Evolutionary conservation across 495 filamentous ascomycete species (phyloP), one percentile per base, ranked within the genome.

Genomic region (Xylaria grammica): DNA sequence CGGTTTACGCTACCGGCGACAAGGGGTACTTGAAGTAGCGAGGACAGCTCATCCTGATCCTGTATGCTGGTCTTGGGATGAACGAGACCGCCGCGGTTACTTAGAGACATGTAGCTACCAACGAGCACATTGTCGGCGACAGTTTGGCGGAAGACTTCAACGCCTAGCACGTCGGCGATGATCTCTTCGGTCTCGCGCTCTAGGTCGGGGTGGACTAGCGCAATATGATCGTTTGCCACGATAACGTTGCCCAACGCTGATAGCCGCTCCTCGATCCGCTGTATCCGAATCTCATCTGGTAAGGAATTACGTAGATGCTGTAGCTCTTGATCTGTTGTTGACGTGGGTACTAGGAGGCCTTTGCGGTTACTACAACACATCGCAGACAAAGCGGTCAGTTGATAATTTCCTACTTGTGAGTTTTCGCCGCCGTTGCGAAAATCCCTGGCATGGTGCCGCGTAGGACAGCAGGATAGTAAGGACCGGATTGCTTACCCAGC

Each of bases 81-180:
- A 40, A 99, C 96, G 67, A 99, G 88, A 3, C 96, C 96, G 71
- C 95, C 95, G 75, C 94, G 93, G 82, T 99, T 99, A 69, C 90
- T 94, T 59, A 99, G 86, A 51, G 91, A 84, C 91, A 97, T 98
- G 83, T 99, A 99, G 20, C 87, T 91, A 65, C 95, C 95, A 13
- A 94, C 93, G 8, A 99, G 87, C 64, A 98, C 95, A 75, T 98
- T 97, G 78, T 97, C 96, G 70, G 92, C 91, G 60, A 99, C 88
- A 48, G 95, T 98, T 83, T 99, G 95, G 60, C 96, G 87, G 85
- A 98, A 99, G 17, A 99, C 95, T 80, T 99, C 95, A 60, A 99
- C 95, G 58, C 95, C 95, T 9, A 99, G 87, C 66, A 96, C 91
- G 75, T 99, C 95, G 69, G 95, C 94, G 74, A 99, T 92, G 63